Base-by-base conservation (phyloP, 305 asterid species). In the Withania somnifera region DNA sequence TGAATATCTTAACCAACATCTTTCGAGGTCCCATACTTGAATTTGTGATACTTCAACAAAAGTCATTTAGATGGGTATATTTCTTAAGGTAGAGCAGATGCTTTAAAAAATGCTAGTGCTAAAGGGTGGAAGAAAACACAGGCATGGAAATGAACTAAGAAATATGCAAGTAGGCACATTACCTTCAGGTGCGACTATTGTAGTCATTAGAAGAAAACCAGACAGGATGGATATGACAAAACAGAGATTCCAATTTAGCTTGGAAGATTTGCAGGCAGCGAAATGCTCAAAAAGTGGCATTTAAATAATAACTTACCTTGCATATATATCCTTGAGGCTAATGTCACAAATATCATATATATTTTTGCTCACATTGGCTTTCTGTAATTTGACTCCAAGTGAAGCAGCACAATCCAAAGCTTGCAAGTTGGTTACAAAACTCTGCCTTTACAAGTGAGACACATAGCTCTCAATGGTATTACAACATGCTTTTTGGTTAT, bases 261-360 rank as follows among this genome's bases (percentile, higher is more conserved):
- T 61, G 85, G 66, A 79, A 17, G 80, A 77, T 85, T 40, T 71
- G 82, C 54, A 15, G 53, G 66, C 17, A 67, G 15, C 11, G 63
- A 79, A 56, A 61, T 26, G 50, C 47, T 45, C 32, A 47, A 42
- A 45, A 36, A 4, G 38, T 2, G 17, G 68, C 84, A 82, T 67
- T 22, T 77, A 71, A 22, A 52, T 68, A 58, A 82, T 80, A 79
- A 64, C 90, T 81, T 82, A 94, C 99, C 99, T 94, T 97, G 99
- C 83, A 97, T 96, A 67, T 98, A 97, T 86, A 97, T 97, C 99
- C 88, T 95, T 94, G 83, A 97, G 98, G 91, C 92, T 94, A 76
- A 94, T 83, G 85, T 78, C 97, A 81, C 99, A 97, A 32, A 91
- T 93, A 83, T 84, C 88, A 82, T 93, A 97, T 71, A 97, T 88